Conservation (phyloP, 768 basidiomycete species). For the Sporobolomyces pararoseus region DNA sequence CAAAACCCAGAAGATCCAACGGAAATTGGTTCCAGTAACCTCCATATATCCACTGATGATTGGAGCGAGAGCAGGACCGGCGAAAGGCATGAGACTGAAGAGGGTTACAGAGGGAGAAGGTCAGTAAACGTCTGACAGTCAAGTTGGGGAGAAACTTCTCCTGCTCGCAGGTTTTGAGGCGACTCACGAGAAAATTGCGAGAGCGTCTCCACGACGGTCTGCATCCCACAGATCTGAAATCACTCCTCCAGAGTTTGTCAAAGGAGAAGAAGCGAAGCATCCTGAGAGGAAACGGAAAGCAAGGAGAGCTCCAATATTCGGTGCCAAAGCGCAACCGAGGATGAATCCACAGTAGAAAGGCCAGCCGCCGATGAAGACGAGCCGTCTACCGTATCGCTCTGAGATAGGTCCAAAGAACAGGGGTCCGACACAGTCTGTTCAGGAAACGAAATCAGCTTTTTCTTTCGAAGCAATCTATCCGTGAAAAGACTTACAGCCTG, state of each 20-base stretch:
- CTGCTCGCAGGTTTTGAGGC: too few species aligned
- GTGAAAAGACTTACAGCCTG: slow-evolving; percentile 38
- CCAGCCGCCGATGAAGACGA: slow-evolving; percentile 40
- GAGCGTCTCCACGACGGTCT: slow-evolving; percentile 40
- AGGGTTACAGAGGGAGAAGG: neutral
- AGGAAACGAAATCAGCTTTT: too few species aligned
- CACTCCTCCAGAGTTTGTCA: slow-evolving; percentile 41
- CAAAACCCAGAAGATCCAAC: slow-evolving; percentile 42
- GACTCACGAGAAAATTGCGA: slow-evolving; percentile 42
- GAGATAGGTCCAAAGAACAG: slow-evolving; percentile 40
- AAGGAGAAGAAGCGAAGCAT: slow-evolving; percentile 39
- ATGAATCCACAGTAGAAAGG: slow-evolving; percentile 41
- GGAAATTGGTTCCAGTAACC: slow-evolving; percentile 26
- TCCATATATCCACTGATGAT: slow-evolving; percentile 39
- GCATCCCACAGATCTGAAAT: slow-evolving; percentile 44
- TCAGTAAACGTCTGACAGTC: too few species aligned
- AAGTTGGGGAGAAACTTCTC: too few species aligned
- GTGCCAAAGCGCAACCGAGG: slow-evolving; percentile 42
- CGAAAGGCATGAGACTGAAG: slow-evolving; percentile 10
- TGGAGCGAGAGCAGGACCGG: slow-evolving; percentile 43
- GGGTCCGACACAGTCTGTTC: slow-evolving; percentile 41
- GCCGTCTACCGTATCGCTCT: slow-evolving; percentile 41
- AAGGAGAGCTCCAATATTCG: slow-evolving; percentile 38
- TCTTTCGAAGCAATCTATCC: too few species aligned
- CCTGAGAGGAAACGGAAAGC: slow-evolving; percentile 43